Base-by-base conservation (phyloP, 345 rosid species). In the Populus pruinosa region DNA sequence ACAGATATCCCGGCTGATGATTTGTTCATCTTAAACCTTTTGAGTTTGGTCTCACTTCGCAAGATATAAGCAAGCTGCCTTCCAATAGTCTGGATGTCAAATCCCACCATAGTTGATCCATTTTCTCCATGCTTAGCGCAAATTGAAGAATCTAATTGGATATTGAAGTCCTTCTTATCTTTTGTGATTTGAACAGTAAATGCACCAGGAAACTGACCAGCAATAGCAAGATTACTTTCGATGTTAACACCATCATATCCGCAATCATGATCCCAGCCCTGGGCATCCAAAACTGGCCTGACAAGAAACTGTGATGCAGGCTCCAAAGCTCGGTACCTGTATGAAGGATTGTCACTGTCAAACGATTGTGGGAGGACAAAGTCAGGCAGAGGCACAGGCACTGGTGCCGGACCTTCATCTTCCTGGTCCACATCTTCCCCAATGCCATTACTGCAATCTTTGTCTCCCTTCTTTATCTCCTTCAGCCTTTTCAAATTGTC, bases 191-290 rank as follows among this genome's bases (percentile, higher is more conserved):
- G 99, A 76, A 92, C 89, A 6, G 92, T 81, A 44, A 94, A 85
- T 12, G 97, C 87, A 7, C 89, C 91, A 18, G 99, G 99, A 85
- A 90, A 93, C 64, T 59, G 90, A 71, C 81, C 87, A 47, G 78
- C 87, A 67, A 95, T 53, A 61, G 93, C 93, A 75, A 93, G 79
- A 77, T 91, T 87, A 21, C 92, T 87, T 70, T 93, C 99, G 1
- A 94, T 78, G 69, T 92, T 95, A 63, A 93, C 96, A 11, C 99
- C 99, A 44, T 95, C 99, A 77, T 95, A 93, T 36, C 99, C 98
- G 82, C 94, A 92, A 80, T 95, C 99, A 89, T 95, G 98, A 85
- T 95, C 99, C 99, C 99, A 95, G 62, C 98, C 94, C 79, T 95
- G 96, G 70, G 93, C 87, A 84, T 95, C 98, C 78, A 93, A 80